Base-by-base conservation (phyloP, 441 rosid genomes). In the Croton laevigatus region DNA sequence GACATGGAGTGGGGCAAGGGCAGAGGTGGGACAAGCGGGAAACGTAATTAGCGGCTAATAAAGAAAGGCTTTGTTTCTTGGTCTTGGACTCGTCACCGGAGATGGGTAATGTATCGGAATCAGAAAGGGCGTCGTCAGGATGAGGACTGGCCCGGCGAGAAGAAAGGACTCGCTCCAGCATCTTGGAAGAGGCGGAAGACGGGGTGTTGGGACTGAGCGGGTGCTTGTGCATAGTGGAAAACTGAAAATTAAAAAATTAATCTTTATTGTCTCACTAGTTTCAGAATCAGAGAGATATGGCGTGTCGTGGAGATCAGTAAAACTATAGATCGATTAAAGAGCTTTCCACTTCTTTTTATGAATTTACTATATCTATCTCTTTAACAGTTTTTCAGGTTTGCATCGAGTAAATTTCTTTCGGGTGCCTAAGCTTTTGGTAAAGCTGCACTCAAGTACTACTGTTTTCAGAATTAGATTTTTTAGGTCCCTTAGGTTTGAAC, bases 111-210 rank as follows among this genome's bases (percentile, higher is more conserved):
- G 66, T 34, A 48, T 78, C 86, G 76, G 81, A 71, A 71, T 83
- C 85, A 38, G 88, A 75, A 20, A 76, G 63, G 20, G 71, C 7
- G 67, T 66, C 76, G 45, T 80, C 87, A 71, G 82, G 75, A 72
- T 82, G 83, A 23, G 88, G 78, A 19, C 81, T 54, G 14, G 71
- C 32, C 55, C 97, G 91, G 73, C 97, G 94, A 16, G 85, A 78
- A 55, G 98, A 89, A 71, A 89, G 81, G n/a, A 81, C 73, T 22
- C 93, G 87, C 51, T 92, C 98, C 3, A 90, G 83, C 95, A 87
- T 90, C 52, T 55, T 71, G 45, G 69, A 6, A 65, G 76, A 13
- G 59, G 72, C 12, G 37, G 60, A 3, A 59, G 62, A 60, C 37
- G 75, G 36, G 23, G 46, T 42, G 22, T 59, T 60, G 58, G 72